Base-by-base conservation (phyloP, 2,329 filamentous ascomycete genomes). In the Escovopsis sp. region DNA sequence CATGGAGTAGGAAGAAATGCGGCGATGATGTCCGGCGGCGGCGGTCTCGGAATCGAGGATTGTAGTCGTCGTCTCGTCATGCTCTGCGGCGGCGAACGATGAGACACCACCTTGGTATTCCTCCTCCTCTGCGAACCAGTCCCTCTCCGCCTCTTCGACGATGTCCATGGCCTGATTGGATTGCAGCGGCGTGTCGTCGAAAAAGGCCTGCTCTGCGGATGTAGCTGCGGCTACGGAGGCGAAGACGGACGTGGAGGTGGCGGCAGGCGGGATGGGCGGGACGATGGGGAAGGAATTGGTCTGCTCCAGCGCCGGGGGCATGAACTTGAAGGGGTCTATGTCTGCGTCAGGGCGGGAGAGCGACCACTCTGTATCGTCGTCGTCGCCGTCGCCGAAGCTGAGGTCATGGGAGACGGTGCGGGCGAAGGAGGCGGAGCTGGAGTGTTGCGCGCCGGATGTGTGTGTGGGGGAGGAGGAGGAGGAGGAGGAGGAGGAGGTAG, bases 241-340 rank as follows among this genome's bases (percentile, higher is more conserved):
- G n/a, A n/a, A n/a, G n/a, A n/a, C n/a, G n/a, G n/a, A n/a, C n/a
- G n/a, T n/a, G n/a, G n/a, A n/a, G n/a, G n/a, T n/a, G n/a, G 6
- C 21, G 19, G 45, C 43, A 16, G 52, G 41, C 27, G 44, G 27
- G 6, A 57, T 43, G 1, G 63, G 60, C 10, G 71, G 68, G 1
- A 76, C 69, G 10, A 55, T 53, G 2, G 75, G 74, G 41, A 79
- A 79, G 0, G 74, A 78, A 48, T 79, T 79, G 28, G 71, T 70
- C 46, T 70, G 61, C 36, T 74, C 66, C 34, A 56, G 65, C 3
- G 65, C 58, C 3, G 65, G 58, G 8, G 68, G 56, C 68, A 78
- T 72, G 42, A 71, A 70, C 40, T 66, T 68, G 54, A 74, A 76
- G 3, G 67, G 39, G 18, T 40, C 67, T 2, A 65, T 65, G 35